Base-by-base conservation (phyloP, 352 stramenopile genomes). In the Phytophthora meadii region DNA sequence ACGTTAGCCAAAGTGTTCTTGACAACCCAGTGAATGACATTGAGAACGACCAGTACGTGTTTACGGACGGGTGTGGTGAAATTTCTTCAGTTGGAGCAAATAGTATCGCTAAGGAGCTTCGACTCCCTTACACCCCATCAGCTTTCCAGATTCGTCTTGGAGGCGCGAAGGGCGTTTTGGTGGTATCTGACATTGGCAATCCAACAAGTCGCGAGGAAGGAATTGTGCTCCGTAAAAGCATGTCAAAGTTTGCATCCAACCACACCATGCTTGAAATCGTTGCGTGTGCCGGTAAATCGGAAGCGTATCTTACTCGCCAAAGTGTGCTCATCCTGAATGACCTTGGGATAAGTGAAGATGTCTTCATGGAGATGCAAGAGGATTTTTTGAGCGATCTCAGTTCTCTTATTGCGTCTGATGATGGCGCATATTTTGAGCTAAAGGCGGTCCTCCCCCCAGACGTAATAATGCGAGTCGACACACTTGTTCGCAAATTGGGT, bases 251-350 rank as follows among this genome's bases (percentile, higher is more conserved):
- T 30, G 11, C 27, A 4, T 91, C 83, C 1, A 54, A 27, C 11
- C 80, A 94, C 54, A 76, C 69, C n/a, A 80, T 85, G 68, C 57
- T 94, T 46, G 86, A 94, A 47, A 78, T 94, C 30, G 81, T 94
- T 2, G 73, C 84, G 5, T 79, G 60, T 37, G 70, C 81, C 0
- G 79, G 76, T 17, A 72, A 61, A 24, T 94, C 86, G 6, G 53
- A 84, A 7, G 84, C 82, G 8, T 93, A 87, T 54, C 64, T 95
- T 34, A 93, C 81, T 12, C 77, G 85, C 3, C 86, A 95, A 60
- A 93, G 87, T 49, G 88, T 95, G 17, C 41, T 82, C 34, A 83
- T 95, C 34, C 60, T 94, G 36, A 88, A 74, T 53, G 80, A 79
- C 17, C 54, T 92, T 22, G 81, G 82, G 0, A 86, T 95, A 19